phyloP scores from a whole-genome alignment of 306 rosid genomes.

The Morella rubra region DNA sequence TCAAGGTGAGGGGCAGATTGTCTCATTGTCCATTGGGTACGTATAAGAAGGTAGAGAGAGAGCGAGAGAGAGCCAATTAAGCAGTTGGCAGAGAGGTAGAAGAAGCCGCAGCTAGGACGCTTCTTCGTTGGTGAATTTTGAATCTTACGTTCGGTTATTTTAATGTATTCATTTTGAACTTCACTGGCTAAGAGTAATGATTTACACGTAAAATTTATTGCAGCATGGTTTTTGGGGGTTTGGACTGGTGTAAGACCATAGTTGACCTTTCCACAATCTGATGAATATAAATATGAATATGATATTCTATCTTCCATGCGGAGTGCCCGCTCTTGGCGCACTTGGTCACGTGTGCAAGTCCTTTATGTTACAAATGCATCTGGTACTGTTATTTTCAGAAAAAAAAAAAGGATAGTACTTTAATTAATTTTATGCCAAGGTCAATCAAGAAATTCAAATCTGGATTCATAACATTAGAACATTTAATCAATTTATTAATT shows the following conservation, averaged over 20 bases:
- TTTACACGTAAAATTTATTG: neutral
- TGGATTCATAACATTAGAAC: too few species aligned
- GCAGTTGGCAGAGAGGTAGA: neutral
- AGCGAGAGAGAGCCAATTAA: slow-evolving; percentile 17
- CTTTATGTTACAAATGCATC: slow-evolving; percentile 1
- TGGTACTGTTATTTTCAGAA: too few species aligned
- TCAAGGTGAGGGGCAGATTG: slow-evolving; percentile 12
- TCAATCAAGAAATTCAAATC: too few species aligned
- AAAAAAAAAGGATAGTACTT: too few species aligned
- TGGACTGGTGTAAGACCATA: slow-evolving; percentile 33
- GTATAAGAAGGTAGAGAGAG: too few species aligned
- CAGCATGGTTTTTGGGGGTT: neutral
- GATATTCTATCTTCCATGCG: slow-evolving; percentile 10
- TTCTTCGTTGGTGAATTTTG: slow-evolving; percentile 36
- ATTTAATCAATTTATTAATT: too few species aligned
- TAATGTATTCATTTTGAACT: slow-evolving; percentile 33
- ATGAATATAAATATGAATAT: neutral
- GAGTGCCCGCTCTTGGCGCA: slow-evolving; percentile 30
- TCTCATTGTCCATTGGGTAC: neutral
- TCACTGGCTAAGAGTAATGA: slow-evolving; percentile 1
- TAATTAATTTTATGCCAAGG: too few species aligned
- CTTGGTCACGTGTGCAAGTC: slow-evolving; percentile 45
- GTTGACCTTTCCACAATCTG: slow-evolving; percentile 35
- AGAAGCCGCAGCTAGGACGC: slow-evolving; percentile 27
- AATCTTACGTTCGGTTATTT: slow-evolving; percentile 25